phyloP scores from a whole-genome alignment of 164 flowering plant species.

The Brasenia schreberi region DNA sequence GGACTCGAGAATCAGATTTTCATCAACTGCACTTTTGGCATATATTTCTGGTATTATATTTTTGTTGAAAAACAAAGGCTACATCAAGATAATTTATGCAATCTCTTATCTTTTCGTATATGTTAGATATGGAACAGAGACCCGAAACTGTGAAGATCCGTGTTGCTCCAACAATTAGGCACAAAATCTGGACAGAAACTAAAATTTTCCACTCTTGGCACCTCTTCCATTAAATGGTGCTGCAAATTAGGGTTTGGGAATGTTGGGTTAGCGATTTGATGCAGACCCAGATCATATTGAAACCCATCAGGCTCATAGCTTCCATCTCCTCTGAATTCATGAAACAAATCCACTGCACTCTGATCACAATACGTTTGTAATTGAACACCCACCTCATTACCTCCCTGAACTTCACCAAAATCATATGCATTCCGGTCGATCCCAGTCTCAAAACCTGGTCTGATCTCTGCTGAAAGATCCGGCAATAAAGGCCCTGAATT shows the following conservation, averaged over 20 bases:
- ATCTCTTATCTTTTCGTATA: too few species aligned
- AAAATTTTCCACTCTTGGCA: background rate
- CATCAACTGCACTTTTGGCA: too few species aligned
- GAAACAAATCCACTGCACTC: background rate
- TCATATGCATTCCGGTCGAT: background rate
- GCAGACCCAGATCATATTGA: background rate
- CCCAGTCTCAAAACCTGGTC: background rate
- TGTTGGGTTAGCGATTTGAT: background rate
- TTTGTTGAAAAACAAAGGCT: background rate
- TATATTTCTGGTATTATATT: background rate
- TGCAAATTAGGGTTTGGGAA: background rate
- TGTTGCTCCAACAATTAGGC: background rate
- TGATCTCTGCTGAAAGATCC: background rate
- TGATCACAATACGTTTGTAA: background rate
- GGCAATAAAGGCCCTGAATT: background rate
- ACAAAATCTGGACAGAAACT: background rate
- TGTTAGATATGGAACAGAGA: background rate
- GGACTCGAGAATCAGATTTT: too few species aligned
- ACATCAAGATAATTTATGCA: too few species aligned
- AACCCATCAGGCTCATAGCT: background rate
- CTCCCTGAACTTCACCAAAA: background rate
- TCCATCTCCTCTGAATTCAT: background rate
- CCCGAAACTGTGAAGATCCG: background rate
- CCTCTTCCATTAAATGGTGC: background rate
- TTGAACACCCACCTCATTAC: background rate